Evolutionary conservation across 495 filamentous ascomycete species (phyloP).

Genomic region (Neurospora sp.): DNA sequence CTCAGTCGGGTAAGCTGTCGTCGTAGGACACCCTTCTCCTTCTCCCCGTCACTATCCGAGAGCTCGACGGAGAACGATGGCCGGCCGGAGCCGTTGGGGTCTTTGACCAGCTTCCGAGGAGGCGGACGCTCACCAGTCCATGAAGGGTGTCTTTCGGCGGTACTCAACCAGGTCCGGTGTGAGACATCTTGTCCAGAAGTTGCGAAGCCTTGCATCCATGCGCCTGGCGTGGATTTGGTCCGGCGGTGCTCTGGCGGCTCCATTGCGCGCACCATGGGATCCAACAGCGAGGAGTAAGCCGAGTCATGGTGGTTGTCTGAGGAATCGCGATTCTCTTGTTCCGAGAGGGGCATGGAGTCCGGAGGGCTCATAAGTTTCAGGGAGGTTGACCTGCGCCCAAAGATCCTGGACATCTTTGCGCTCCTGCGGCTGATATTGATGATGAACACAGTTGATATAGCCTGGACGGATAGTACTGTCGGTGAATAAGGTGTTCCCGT

Average conservation of each 20-base stretch:
- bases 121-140: conserved; percentile 16
- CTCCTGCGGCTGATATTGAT: neutral
- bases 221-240: conserved; percentile 1
- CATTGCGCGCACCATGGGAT: conserved; percentile 1
- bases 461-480: neutral
- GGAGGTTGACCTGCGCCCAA: neutral
- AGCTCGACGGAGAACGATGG: conserved; percentile 19
- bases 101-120: conserved; percentile 21
- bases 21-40: conserved; percentile 16
- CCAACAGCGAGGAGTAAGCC: conserved; percentile 20
- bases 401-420: neutral
- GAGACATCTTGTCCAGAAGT: neutral
- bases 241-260: conserved; percentile 1
- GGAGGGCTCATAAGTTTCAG: neutral
- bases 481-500: neutral
- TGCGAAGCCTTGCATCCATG: neutral
- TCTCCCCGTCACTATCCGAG: conserved; percentile 16
- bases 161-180: conserved; percentile 12
- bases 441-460: neutral
- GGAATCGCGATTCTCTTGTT: neutral
- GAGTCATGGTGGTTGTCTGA: conserved; percentile 8
- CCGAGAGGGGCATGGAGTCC: neutral
- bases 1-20: conserved; percentile 18
- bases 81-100: conserved; percentile 16
- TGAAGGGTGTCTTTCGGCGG: conserved; percentile 10